Conservation (phyloP, 192 early-diverging fungal genomes). For the Gamsiella multidivaricata region DNA sequence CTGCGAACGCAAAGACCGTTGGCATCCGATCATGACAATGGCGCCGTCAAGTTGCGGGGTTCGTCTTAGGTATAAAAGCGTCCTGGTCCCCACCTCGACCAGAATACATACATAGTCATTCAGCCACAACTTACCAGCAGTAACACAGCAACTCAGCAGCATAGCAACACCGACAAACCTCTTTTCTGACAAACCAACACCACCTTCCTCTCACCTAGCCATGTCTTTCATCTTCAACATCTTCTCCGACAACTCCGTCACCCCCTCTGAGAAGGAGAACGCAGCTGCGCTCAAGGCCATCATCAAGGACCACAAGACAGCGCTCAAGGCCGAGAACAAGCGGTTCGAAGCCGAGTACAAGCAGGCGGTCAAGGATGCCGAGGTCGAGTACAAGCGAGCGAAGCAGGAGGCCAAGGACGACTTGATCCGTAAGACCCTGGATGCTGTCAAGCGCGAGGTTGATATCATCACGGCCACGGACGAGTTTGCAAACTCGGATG, state of each 20-base stretch:
- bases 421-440: slow-evolving; percentile 3
- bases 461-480: slow-evolving; percentile 13
- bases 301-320: slow-evolving; percentile 20
- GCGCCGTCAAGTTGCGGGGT: too few relatives aligned
- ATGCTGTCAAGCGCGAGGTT: slow-evolving; percentile 15
- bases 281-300: slow-evolving; percentile 18
- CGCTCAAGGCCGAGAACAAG: slow-evolving; percentile 22
- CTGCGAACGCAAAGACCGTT: too few relatives aligned
- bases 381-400: slow-evolving; percentile 24
- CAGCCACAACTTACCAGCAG: too few relatives aligned
- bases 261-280: slow-evolving; percentile 23
- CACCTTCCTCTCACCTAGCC: too few relatives aligned
- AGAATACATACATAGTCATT: too few relatives aligned
- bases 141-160: too few relatives aligned
- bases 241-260: not conserved
- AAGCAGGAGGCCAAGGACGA: slow-evolving; percentile 19
- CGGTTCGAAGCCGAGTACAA: slow-evolving; percentile 23
- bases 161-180: too few relatives aligned
- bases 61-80: too few relatives aligned
- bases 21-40: too few relatives aligned
- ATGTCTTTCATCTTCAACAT: too few relatives aligned
- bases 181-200: too few relatives aligned
- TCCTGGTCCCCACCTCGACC: too few relatives aligned
- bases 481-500: slow-evolving; percentile 10
- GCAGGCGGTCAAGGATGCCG: slow-evolving; percentile 11